Base-by-base conservation (phyloP, 1,284 basidiomycete genomes). In the Austroboletus niveus region DNA sequence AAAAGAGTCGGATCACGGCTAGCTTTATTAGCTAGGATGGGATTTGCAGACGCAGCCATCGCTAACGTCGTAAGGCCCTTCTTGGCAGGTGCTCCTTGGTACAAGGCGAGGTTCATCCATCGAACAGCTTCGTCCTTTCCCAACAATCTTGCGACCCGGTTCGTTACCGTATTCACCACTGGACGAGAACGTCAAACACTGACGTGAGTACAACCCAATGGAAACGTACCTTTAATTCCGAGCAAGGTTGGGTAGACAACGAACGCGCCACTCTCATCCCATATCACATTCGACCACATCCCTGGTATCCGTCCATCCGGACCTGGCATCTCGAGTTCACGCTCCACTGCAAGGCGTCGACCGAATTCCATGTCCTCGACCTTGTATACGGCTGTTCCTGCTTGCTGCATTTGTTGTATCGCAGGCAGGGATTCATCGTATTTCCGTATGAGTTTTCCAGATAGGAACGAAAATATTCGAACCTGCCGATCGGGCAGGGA, bases 291-390 rank as follows among this genome's bases (percentile, higher is more conserved):
- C 36, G 85, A 91, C 75, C 89, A 93, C 57, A 80, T 75, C 7
- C 81, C 88, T 48, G 80, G 87, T 61, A 81, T 73, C 39, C 73
- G 75, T 22, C 86, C 86, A 64, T 89, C 88, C 3, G 84, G 80
- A 32, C 83, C 79, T 36, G 86, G 82, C 38, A 88, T 77, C 66
- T 98, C 93, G 44, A 99, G 72, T 63, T 99, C 96, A 54, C 92
- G 80, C 70, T 99, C 97, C 14, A 87, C 77, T 1, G 97, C 97
- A 45, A 99, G 76, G 10, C 97, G 80, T 52, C 97, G 78, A n/a
- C 97, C 96, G 65, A 99, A 98, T 68, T 99, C 97, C 96, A 99
- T 99, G 69, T 98, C 94, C 57, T 99, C 97, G 10, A 99, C 84
- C 64, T 86, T 89, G 72, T 89, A 92, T 17, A 93, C 82, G 0